Percentiles rank a stretch among this genome's conserved stretches.
These are phyloP conservation scores for Pestalotiopsis sp. DNA, from an alignment of 2,329 filamentous ascomycete genomes.

Conservation along the genomic window DNA sequence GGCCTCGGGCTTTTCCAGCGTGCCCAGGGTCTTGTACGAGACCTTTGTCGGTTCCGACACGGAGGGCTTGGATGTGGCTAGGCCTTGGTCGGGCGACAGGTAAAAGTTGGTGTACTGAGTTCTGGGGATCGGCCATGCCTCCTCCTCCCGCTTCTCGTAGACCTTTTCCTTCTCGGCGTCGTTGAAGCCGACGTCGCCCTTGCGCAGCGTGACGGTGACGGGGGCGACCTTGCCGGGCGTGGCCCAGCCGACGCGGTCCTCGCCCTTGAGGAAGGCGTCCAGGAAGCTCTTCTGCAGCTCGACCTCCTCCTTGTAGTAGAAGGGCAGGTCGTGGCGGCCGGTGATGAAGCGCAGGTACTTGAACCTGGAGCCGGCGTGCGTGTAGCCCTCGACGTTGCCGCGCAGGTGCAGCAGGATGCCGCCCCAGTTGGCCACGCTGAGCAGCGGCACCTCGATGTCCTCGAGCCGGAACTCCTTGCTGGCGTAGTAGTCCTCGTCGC, in stretches of 20 bases:
- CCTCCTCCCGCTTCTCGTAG: slow-evolving; percentile 58
- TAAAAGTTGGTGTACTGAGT: slow-evolving; percentile 67
- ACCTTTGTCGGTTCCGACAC: slow-evolving; percentile 40
- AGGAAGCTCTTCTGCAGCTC: slow-evolving; percentile 69
- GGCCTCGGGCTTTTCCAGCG: slow-evolving; percentile 52
- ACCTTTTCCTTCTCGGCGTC: slow-evolving; percentile 60
- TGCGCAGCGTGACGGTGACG: slow-evolving; percentile 63
- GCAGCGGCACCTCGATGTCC: slow-evolving; percentile 68
- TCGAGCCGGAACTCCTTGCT: slow-evolving; percentile 66
- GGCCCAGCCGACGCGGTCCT: slow-evolving; percentile 66
- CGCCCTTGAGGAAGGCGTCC: slow-evolving; percentile 70
- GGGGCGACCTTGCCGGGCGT: slow-evolving; percentile 58
- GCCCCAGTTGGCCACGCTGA: slow-evolving; percentile 72
- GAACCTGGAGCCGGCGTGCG: slow-evolving; percentile 63
- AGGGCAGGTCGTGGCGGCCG: slow-evolving; percentile 71
- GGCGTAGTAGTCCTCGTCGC: slow-evolving; percentile 66
- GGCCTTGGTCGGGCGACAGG: slow-evolving; percentile 49
- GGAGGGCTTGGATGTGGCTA: slow-evolving; percentile 37
- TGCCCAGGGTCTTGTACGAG: slow-evolving; percentile 63
- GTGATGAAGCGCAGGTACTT: slow-evolving; percentile 74
- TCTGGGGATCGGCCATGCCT: slow-evolving; percentile 67
- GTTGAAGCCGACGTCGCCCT: slow-evolving; percentile 70
- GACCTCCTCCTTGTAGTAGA: slow-evolving; percentile 72
- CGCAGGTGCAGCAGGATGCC: slow-evolving; percentile 70
- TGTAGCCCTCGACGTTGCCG: slow-evolving; percentile 69